Evolutionary conservation across 208 protist genomes (phyloP).

Genomic region (Wallacemonas sp.): DNA sequence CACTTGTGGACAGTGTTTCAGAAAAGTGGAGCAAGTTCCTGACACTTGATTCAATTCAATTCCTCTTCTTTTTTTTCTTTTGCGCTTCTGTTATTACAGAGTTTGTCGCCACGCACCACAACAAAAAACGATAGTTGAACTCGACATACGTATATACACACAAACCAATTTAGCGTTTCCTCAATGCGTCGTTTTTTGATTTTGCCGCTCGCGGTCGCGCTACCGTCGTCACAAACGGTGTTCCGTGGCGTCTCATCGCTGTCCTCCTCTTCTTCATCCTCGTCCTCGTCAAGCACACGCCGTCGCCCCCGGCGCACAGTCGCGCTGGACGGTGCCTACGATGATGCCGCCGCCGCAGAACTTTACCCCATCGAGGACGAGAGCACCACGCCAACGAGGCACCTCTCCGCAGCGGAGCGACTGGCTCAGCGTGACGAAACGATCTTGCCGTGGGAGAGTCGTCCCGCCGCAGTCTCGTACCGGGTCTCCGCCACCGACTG

Average conservation of each 20-base stretch:
- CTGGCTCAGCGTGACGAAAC: constrained; percentile 18
- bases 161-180: too few species aligned
- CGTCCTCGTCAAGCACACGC: not conserved
- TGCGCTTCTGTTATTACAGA: too few species aligned
- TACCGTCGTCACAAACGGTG: not conserved
- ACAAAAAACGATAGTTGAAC: too few species aligned
- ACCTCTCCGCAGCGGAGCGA: not conserved
- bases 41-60: too few species aligned
- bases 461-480: constrained; percentile 55
- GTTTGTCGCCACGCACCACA: too few species aligned
- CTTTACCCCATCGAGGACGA: too few species aligned
- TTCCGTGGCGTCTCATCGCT: not conserved
- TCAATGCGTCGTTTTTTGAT: not conserved
- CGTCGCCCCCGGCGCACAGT: not conserved
- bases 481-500: constrained; percentile 42
- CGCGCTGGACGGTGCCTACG: too few species aligned
- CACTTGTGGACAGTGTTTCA: too few species aligned
- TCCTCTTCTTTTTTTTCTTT: constrained; percentile 20
- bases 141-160: too few species aligned
- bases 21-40: too few species aligned
- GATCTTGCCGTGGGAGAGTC: constrained; percentile 66
- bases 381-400: too few species aligned
- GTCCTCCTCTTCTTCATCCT: constrained; percentile 6
- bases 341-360: too few species aligned
- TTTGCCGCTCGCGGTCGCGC: not conserved